Base-by-base conservation (phyloP, 2,329 filamentous ascomycete genomes). In the Cryphonectria nitschkei region DNA sequence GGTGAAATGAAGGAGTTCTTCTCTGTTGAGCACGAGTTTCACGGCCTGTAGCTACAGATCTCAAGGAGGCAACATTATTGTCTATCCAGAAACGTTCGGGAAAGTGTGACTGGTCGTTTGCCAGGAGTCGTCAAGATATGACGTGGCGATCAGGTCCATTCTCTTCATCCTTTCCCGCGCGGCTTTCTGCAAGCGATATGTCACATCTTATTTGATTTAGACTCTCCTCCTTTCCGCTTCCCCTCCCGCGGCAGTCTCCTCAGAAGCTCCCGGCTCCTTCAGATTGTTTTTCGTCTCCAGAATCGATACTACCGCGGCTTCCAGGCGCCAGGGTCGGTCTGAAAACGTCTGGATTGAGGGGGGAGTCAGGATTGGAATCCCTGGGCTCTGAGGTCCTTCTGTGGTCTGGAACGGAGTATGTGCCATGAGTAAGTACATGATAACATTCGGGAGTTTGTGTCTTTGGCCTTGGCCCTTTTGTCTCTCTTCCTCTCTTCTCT, bases 231-330 rank as follows among this genome's bases (percentile, higher is more conserved):
- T 54, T 26, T 54, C n/a, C 50, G 9, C 3, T 26, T 26, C 11
- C n/a, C 29, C 29, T 14, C 29, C 46, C 16, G 46, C 46, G 46
- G 46, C 46, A 50, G 29, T 34, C 14, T 34, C 29, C 54, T 39
- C 54, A 32, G 54, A 50, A n/a, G 46, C 46, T 14, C 54, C 14
- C 26, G 14, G 14, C 14, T 2, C 54, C 3, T 32, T 34, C 11
- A 26, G 8, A 54, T 54, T 39, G 22, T 0, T 50, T 61, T 22
- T 26, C 8, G 58, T 61, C 39, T 61, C 58, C 58, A 37, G 58
- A 37, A n/a, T 39, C 58, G 22, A 39, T 61, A 39, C 32, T 61
- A 39, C 58, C 19, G 58, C 58, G 32, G 58, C 58, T 61, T 61
- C 34, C 34, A 39, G 16, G 34, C 19, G 58, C 58, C 22, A 61